Evolutionary conservation across 2,329 filamentous ascomycete species (phyloP).

Genomic region (Ophiocordyceps robertsii): DNA sequence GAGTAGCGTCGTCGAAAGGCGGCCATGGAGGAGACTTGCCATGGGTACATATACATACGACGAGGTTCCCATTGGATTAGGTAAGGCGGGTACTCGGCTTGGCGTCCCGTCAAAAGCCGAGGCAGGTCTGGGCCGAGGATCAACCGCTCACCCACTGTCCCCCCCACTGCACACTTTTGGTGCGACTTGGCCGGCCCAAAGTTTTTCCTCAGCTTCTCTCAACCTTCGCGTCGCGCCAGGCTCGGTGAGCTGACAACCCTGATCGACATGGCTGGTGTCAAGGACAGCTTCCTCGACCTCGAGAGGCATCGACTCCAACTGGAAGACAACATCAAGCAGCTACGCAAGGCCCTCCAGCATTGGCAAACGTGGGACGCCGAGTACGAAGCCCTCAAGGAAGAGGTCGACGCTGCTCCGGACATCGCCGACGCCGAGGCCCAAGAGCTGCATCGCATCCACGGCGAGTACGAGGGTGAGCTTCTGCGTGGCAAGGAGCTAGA

Average conservation of each 20-base stretch:
- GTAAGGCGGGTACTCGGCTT: too few relatives aligned
- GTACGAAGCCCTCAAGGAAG: constrained; percentile 79
- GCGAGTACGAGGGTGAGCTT: constrained; percentile 47
- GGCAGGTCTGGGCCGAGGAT: background rate
- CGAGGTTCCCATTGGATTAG: too few relatives aligned
- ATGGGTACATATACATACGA: too few relatives aligned
- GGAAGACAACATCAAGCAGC: constrained; percentile 55
- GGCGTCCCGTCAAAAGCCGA: too few relatives aligned
- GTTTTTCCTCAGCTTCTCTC: background rate
- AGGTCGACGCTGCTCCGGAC: constrained; percentile 46
- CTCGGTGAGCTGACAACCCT: background rate
- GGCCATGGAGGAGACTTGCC: too few relatives aligned
- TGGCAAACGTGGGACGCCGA: constrained; percentile 89
- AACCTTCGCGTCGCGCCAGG: background rate
- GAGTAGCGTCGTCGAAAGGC: too few relatives aligned
- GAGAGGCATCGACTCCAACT: constrained; percentile 64
- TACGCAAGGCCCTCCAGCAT: constrained; percentile 65
- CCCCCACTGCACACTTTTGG: too few relatives aligned
- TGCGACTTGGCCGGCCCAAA: too few relatives aligned
- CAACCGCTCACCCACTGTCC: too few relatives aligned
- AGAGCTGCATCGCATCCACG: constrained; percentile 43
- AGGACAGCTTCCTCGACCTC: constrained; percentile 49
- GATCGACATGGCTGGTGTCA: constrained; percentile 23
- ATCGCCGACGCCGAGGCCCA: constrained; percentile 25
- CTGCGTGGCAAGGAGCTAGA: constrained; percentile 43